Conservation (phyloP, 2,329 filamentous ascomycete genomes). For the Aureobasidium sp. region DNA sequence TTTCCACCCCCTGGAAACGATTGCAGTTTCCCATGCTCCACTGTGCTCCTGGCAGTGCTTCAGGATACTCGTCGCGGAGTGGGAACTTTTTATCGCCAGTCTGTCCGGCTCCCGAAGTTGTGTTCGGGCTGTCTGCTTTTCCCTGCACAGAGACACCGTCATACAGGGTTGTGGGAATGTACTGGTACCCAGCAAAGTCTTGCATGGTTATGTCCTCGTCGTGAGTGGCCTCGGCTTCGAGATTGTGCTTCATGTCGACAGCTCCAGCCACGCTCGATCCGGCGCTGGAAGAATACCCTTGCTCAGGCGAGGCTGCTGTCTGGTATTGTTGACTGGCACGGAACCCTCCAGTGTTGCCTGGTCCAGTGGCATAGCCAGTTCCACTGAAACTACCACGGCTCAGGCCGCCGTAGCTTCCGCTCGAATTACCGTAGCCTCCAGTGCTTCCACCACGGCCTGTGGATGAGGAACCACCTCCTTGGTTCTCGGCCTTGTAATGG, state of each 20-base stretch:
- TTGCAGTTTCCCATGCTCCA: conserved; percentile 34
- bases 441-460: conserved; percentile 54
- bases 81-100: conserved; percentile 19
- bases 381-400: conserved; percentile 17
- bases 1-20: conserved; percentile 38
- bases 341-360: conserved; percentile 19
- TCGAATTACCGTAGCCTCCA: conserved; percentile 28
- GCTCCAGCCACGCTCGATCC: conserved; percentile 26
- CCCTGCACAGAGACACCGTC: conserved; percentile 1
- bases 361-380: conserved; percentile 13
- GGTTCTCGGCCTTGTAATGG: conserved; percentile 42
- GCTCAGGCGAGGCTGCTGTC: conserved; percentile 14
- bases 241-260: conserved; percentile 22
- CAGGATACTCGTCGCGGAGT: conserved; percentile 35
- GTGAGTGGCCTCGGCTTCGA: conserved; percentile 31
- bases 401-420: conserved; percentile 21
- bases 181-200: conserved; percentile 36
- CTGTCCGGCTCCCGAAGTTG: not conserved
- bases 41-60: conserved; percentile 23
- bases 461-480: conserved; percentile 48
- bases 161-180: conserved; percentile 33
- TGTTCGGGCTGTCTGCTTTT: not conserved
- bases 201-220: conserved; percentile 36
- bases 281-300: conserved; percentile 35
- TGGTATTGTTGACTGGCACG: conserved; percentile 19